Evolutionary conservation across 306 rosid genomes (phyloP).

Genomic region (Datisca glomerata): DNA sequence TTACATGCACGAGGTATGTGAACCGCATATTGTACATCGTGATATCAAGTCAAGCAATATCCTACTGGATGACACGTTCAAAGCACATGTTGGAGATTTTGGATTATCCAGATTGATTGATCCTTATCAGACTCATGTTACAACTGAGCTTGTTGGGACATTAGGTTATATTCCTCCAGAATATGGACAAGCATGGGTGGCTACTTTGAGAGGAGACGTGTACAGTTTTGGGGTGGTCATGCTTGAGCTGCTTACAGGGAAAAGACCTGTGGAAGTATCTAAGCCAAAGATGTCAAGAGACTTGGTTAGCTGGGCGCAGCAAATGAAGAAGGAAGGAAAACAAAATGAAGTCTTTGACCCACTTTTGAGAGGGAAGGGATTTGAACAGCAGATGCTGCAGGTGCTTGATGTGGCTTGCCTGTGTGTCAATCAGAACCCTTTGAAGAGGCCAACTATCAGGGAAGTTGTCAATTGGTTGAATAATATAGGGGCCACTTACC

Average conservation of each 20-base stretch:
- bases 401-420: slow-evolving; percentile 82
- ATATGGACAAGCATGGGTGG: slow-evolving; percentile 96
- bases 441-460: slow-evolving; percentile 72
- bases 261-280: slow-evolving; percentile 78
- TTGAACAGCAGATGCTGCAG: slow-evolving; percentile 64
- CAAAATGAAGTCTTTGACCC: slow-evolving; percentile 65
- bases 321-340: slow-evolving; percentile 63
- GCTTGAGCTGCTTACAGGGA: slow-evolving; percentile 84
- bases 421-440: slow-evolving; percentile 72
- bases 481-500: slow-evolving; percentile 39
- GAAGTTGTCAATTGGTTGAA: slow-evolving; percentile 83
- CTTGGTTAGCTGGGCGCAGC: slow-evolving; percentile 79
- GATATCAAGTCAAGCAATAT: slow-evolving; percentile 94
- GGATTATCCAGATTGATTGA: slow-evolving; percentile 80
- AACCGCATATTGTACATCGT: slow-evolving; percentile 90
- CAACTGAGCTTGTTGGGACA: slow-evolving; percentile 97
- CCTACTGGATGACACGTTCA: slow-evolving; percentile 66
- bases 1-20: slow-evolving; percentile 81
- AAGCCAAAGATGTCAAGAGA: slow-evolving; percentile 69
- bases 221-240: slow-evolving; percentile 92
- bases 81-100: slow-evolving; percentile 90
- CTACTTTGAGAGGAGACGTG: slow-evolving; percentile 89
- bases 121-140: slow-evolving; percentile 91
- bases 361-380: slow-evolving; percentile 53
- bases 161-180: slow-evolving; percentile 95